Base-by-base conservation (phyloP, 768 basidiomycete genomes). In the Megacollybia marginata region DNA sequence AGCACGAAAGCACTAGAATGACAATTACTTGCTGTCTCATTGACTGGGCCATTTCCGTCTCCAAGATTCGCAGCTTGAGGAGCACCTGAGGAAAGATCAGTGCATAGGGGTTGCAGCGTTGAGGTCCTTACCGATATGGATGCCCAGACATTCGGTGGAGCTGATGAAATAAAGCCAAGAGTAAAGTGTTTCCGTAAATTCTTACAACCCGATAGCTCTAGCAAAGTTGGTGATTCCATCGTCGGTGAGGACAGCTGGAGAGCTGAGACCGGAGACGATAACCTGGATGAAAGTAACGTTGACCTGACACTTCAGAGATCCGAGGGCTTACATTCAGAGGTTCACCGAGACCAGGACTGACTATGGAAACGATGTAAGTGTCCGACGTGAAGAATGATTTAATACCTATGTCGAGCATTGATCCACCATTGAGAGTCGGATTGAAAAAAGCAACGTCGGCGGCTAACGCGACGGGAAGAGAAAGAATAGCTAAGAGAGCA, bases 81-180 rank as follows among this genome's bases (percentile, higher is more conserved):
- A 28, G 2, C 23, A 6, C 23, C 23, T 28, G 23, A 28, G 23
- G 23, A 28, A 28, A 28, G 23, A 28, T 28, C 6, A 28, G 23
- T 28, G 23, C 2, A 28, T 28, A 28, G 23, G 6, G 23, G 23
- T 28, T 28, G 23, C 23, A 57, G 90, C 76, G 0, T 58, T 92
- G 91, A 16, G 76, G 72, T 28, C 65, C 69, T n/a, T 1, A 15
- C 88, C 88, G 3, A 77, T 59, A 56, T 83, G 81, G 46, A 88
- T 79, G 0, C 88, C 90, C 7, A 92, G 65, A 57, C 86, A 91
- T 65, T 92, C 84, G n/a, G 56, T 56, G 34, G 72, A 68, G 45
- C 60, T 59, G 46, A 34, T 16, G 44, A 11, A 43, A 28, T 28
- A 6, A 28, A 28, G 23, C 4, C 23, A 28, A 28, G 23, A 28